These are phyloP conservation scores for Colletotrichum magnum DNA, from an alignment of 2,329 filamentous ascomycete genomes.

Conservation along the genomic window DNA sequence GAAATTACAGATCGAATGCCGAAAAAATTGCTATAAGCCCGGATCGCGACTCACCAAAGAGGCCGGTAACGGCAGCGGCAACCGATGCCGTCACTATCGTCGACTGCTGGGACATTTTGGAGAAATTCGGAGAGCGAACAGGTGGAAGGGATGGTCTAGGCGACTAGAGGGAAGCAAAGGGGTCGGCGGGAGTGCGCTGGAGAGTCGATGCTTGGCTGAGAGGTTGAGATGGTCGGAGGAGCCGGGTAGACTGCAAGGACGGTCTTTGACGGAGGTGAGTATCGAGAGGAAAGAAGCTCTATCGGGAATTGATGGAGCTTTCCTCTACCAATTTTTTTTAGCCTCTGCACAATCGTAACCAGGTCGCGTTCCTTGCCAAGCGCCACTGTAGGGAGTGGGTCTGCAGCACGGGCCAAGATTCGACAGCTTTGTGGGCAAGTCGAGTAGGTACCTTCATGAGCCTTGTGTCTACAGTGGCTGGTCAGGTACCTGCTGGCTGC, in stretches of 20 bases:
- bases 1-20: too few species aligned
- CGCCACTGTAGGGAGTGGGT: conserved; percentile 25
- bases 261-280: conserved; percentile 31
- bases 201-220: conserved; percentile 12
- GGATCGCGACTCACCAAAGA: conserved; percentile 65
- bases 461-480: neutral
- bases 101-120: conserved; percentile 56
- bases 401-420: conserved; percentile 33
- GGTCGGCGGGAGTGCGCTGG: conserved; percentile 11
- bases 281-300: conserved; percentile 39
- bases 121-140: conserved; percentile 25
- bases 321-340: conserved; percentile 43
- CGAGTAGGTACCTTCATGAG: neutral
- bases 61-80: conserved; percentile 71
- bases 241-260: conserved; percentile 12
- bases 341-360: conserved; percentile 37
- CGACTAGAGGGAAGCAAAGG: neutral
- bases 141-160: neutral
- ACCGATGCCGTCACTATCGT: conserved; percentile 73
- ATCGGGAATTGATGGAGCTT: conserved; percentile 39
- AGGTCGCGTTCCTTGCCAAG: conserved; percentile 38
- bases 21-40: too few species aligned
- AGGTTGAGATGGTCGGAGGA: conserved; percentile 15
- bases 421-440: conserved; percentile 17
- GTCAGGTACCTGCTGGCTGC: conserved; percentile 5